Evolutionary conservation across 2,329 filamentous ascomycete species (phyloP).

Genomic region (Hortaea sp.): DNA sequence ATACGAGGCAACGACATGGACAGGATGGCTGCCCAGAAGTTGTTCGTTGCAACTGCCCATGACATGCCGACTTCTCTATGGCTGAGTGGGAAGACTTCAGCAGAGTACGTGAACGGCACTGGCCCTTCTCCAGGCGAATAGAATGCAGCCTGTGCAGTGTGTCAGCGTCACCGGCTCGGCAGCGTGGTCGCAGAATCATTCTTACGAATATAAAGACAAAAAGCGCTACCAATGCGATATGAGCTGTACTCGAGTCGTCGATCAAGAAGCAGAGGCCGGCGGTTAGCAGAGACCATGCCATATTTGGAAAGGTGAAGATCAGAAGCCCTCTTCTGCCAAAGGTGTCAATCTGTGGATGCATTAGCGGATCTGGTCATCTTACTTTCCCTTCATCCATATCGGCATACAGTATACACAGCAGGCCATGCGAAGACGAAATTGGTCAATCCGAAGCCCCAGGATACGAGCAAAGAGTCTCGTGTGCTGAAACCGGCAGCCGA

Average conservation of each 20-base stretch:
- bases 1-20: slow-evolving; percentile 42
- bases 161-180: too few relatives aligned
- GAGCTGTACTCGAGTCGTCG: slow-evolving; percentile 32
- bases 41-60: slow-evolving; percentile 47
- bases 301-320: slow-evolving; percentile 41
- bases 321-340: slow-evolving; percentile 45
- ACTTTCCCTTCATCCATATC: slow-evolving; percentile 31
- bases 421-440: slow-evolving; percentile 29
- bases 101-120: slow-evolving; percentile 48
- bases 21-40: slow-evolving; percentile 41
- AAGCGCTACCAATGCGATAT: slow-evolving; percentile 25
- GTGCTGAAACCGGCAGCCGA: slow-evolving; percentile 24
- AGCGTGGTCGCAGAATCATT: slow-evolving; percentile 17
- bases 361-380: slow-evolving; percentile 16
- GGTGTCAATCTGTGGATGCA: slow-evolving; percentile 29
- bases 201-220: slow-evolving; percentile 45
- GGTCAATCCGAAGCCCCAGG: slow-evolving; percentile 37
- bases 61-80: slow-evolving; percentile 65
- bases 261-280: slow-evolving; percentile 46
- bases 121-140: slow-evolving; percentile 37
- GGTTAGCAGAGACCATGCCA: slow-evolving; percentile 38
- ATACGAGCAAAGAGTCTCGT: slow-evolving; percentile 28
- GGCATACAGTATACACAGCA: neutral
- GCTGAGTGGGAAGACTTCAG: slow-evolving; percentile 60
- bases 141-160: slow-evolving; percentile 9